Base-by-base conservation (phyloP, 306 rosid species). In the Dryas drummondii region DNA sequence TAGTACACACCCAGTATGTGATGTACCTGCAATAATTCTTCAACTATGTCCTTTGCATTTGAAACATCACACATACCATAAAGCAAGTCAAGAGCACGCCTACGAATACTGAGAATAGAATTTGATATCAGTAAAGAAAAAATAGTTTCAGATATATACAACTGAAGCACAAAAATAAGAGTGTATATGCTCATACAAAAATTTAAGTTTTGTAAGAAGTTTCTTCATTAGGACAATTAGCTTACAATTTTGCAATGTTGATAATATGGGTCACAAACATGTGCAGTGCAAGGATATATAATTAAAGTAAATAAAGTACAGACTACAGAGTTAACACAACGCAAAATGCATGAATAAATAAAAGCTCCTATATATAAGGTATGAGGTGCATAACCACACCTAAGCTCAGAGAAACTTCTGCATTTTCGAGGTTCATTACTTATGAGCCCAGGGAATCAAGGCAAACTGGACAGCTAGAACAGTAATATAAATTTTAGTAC, bases 1-100 rank as follows among this genome's bases (percentile, higher is more conserved):
- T 62, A 15, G 54, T 46, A 14, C 32, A 59, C 58, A 44, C 47
- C 77, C 52, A 78, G 71, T 49, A 47, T 32, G 9, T 66, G 74
- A 10, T 44, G 40, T 89, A 96, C 99, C 98, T 96, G 99, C 76
- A 96, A 80, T 79, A 96, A 61, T 84, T 96, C 99, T 85, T 96
- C 99, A 27, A 96, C 99, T 77, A 96, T 96, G 84, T 96, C 99
- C 84, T 96, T 96, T 56, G 98, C 99, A 79, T 96, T 96, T 86
- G 99, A 87, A 86, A 92, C 88, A 70, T 96, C 99, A 84, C 99
- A 96, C 99, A 96, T 96, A 78, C 99, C 98, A 82, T 96, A 96
- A 69, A 96, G 99, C 84, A 96, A 89, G 86, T 96, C 99, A 47
- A 96, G 96, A 77, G 99, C 99, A 76, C 99, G 97, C 86, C 99